Percentiles rank a stretch among this genome's conserved stretches.
Conservation (phyloP, 768 basidiomycete genomes). For the Boletus huronensis region DNA sequence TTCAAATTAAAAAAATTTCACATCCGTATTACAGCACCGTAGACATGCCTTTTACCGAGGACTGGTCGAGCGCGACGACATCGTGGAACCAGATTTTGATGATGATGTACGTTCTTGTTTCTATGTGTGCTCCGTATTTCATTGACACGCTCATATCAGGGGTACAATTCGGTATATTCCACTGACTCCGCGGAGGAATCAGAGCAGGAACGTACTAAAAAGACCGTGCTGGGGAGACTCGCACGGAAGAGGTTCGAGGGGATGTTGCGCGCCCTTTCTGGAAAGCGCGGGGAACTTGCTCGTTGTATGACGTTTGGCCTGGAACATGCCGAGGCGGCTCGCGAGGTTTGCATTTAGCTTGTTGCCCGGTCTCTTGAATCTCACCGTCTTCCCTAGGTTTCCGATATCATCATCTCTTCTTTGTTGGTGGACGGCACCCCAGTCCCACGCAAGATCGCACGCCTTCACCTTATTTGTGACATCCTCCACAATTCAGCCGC, state of each 20-base stretch:
- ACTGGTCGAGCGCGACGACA: constrained; percentile 54
- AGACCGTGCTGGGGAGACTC: constrained; percentile 71
- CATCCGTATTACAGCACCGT: constrained; percentile 49
- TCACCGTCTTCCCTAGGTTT: constrained; percentile 51
- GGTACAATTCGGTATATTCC: constrained; percentile 84
- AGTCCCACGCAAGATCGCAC: constrained; percentile 95
- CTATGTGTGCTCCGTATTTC: neutral
- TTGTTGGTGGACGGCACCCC: constrained; percentile 88
- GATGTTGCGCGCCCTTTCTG: constrained; percentile 83
- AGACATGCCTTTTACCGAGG: constrained; percentile 69
- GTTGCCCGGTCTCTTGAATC: neutral
- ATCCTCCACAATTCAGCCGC: constrained; percentile 97
- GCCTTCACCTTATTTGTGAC: constrained; percentile 94
- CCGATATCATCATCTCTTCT: constrained; percentile 87
- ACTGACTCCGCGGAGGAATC: constrained; percentile 94
- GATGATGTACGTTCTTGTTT: constrained; percentile 57
- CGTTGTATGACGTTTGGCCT: constrained; percentile 97
- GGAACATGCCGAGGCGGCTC: constrained; percentile 93
- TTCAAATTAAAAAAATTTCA: constrained; percentile 4
- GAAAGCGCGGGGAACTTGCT: constrained; percentile 86
- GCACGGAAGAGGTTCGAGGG: constrained; percentile 85
- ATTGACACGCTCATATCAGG: constrained; percentile 41
- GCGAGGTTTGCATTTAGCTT: constrained; percentile 56
- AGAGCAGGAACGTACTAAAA: constrained; percentile 78
- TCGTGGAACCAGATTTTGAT: constrained; percentile 67